A percentile compares a stretch with the other conserved stretches of the same genome.
Conservation (phyloP, 768 basidiomycete genomes). For the Terana coerulea region DNA sequence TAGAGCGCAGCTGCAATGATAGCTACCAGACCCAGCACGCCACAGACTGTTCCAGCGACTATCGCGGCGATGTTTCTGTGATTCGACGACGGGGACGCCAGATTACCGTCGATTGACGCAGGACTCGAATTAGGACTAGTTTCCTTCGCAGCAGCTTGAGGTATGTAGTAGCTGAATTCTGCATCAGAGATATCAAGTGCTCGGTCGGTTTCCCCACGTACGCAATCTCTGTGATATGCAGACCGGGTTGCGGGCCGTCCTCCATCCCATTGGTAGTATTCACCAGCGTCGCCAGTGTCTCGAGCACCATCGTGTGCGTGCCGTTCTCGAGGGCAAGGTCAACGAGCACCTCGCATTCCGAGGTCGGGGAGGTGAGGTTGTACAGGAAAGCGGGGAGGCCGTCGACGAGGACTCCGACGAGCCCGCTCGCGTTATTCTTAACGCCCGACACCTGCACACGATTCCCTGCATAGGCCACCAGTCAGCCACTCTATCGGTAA, state of each 20-base stretch:
- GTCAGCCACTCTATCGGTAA: too few relatives aligned
- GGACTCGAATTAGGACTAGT: not conserved
- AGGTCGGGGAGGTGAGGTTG: not conserved
- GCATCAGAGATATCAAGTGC: not conserved
- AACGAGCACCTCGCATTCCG: not conserved
- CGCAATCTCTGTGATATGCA: slow-evolving; percentile 6
- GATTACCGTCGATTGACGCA: not conserved
- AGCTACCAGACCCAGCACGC: slow-evolving; percentile 4
- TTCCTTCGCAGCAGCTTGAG: not conserved
- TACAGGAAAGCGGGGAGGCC: not conserved
- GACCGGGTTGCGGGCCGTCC: not conserved
- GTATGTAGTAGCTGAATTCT: slow-evolving; percentile 10
- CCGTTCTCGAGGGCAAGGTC: slow-evolving; percentile 7
- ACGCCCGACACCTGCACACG: slow-evolving; percentile 4
- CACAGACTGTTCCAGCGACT: slow-evolving; percentile 4
- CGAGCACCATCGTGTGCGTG: too few relatives aligned
- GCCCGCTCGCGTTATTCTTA: slow-evolving; percentile 7
- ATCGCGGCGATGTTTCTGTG: slow-evolving; percentile 8
- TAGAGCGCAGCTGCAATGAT: not conserved
- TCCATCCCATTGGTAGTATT: too few relatives aligned
- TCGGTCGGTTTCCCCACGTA: too few relatives aligned
- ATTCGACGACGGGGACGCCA: not conserved
- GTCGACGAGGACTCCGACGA: slow-evolving; percentile 3
- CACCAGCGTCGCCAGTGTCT: too few relatives aligned
- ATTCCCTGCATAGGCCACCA: slow-evolving; percentile 8